A percentile compares a stretch with the other conserved stretches of the same genome.
Evolutionary conservation across 2,329 filamentous ascomycete species (phyloP).

Genomic region (Cercospora sojina): DNA sequence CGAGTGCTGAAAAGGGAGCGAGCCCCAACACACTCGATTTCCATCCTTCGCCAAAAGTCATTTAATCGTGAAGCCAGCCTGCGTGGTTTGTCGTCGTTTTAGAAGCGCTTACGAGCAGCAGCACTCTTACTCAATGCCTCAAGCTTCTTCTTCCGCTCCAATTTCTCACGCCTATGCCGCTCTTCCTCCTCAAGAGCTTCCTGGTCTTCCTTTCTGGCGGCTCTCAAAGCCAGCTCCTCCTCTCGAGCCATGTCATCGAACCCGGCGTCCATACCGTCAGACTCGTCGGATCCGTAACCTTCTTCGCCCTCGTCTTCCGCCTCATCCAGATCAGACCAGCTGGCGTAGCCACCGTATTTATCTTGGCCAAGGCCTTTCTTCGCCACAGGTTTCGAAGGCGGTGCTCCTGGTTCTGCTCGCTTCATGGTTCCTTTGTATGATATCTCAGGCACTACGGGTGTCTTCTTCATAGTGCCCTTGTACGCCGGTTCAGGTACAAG

Average conservation of each 20-base stretch:
- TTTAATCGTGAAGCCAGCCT: background rate
- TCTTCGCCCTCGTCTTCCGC: conserved; percentile 60
- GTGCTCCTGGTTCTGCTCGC: conserved; percentile 38
- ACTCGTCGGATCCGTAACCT: conserved; percentile 73
- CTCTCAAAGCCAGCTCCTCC: conserved; percentile 61
- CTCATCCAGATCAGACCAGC: conserved; percentile 40
- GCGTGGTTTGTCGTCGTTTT: background rate
- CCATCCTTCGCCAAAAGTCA: background rate
- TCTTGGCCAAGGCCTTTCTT: conserved; percentile 37
- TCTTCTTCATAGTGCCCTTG: conserved; percentile 41
- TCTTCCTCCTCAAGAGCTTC: conserved; percentile 63
- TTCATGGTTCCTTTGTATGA: conserved; percentile 50
- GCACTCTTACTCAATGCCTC: conserved; percentile 37
- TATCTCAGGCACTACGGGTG: conserved; percentile 27
- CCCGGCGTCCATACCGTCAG: conserved; percentile 64
- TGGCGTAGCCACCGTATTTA: conserved; percentile 43
- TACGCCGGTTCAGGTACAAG: conserved; percentile 40
- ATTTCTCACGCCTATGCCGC: conserved; percentile 61
- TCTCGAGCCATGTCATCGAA: conserved; percentile 72
- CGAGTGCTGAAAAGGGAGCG: background rate
- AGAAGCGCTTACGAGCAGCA: conserved; percentile 35
- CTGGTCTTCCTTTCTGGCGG: conserved; percentile 67
- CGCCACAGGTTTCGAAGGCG: conserved; percentile 40
- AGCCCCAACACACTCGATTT: background rate
- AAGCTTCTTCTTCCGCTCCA: conserved; percentile 49